Percentiles rank a stretch among this genome's conserved stretches.
These are phyloP conservation scores for Acmispon strigosus DNA, from an alignment of 306 rosid species.

Conservation along the genomic window DNA sequence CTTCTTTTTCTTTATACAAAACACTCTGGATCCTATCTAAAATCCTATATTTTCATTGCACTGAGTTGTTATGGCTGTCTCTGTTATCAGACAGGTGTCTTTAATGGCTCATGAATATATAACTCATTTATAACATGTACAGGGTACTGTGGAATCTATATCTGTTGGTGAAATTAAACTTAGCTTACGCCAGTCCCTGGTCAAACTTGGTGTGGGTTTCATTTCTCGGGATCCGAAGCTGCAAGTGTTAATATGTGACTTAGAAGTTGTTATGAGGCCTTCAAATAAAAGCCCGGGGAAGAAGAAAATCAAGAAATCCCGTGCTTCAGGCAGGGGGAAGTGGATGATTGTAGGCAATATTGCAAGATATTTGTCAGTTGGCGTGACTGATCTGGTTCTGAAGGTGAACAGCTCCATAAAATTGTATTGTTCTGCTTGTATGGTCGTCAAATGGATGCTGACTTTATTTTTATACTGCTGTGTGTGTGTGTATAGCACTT, in stretches of 20 bases:
- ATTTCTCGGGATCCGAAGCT: constrained; percentile 90
- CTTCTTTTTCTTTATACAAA: not conserved
- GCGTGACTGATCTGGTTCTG: constrained; percentile 81
- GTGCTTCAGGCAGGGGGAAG: constrained; percentile 82
- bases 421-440: constrained; percentile 8
- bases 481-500: not conserved
- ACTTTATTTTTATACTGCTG: not conserved
- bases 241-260: constrained; percentile 83
- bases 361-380: constrained; percentile 85
- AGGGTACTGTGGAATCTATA: constrained; percentile 91
- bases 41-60: constrained; percentile 7
- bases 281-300: constrained; percentile 49
- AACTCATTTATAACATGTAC: constrained; percentile 30
- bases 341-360: constrained; percentile 86
- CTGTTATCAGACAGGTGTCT: constrained; percentile 17
- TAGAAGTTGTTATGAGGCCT: constrained; percentile 88
- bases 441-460: not conserved
- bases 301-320: constrained; percentile 58
- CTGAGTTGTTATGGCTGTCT: constrained; percentile 6
- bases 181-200: constrained; percentile 89
- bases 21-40: constrained; percentile 6
- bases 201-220: constrained; percentile 83
- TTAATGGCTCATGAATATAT: constrained; percentile 20
- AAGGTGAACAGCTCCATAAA: constrained; percentile 50
- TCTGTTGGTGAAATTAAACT: constrained; percentile 91